Evolutionary conservation across 148 eudicot genomes (phyloP), one percentile per base, ranked within the genome.

Genomic region (Arctostaphylos glauca): DNA sequence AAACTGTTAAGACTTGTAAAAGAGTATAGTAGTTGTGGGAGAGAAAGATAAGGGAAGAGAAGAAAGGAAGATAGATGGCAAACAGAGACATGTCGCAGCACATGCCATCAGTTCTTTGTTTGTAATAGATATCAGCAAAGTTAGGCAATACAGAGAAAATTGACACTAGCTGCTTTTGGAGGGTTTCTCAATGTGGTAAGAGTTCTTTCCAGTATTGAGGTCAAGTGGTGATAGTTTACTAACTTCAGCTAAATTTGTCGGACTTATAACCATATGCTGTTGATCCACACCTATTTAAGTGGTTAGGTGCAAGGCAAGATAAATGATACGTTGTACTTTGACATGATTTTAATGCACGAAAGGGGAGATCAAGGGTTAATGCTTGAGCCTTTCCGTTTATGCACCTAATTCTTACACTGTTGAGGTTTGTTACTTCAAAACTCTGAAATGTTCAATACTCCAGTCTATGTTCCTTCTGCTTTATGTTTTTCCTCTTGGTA

Each of bases 21-120:
- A 18, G 23, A 72, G 50, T 44, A 71, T 18, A 18, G 14, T 21
- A 71, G 47, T 16, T 14, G 18, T 7, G 76, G 14, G 12, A 71
- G 50, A 71, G 23, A 15, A 54, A 44, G 23, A 9, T 8, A 18
- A 72, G 50, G 48, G 23, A 19, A 43, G 50, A 72, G 23, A 72
- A 72, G 25, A 46, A 44, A 72, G 9, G 48, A 15, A 70, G 74
- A 70, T 41, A 59, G 64, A 70, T 15, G 6, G 38, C 47, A 41
- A 43, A 70, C 14, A 70, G 46, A 15, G 74, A 41, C 21, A 73
- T 44, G 50, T 46, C 46, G 25, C 23, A 70, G n/a, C n/a, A 70
- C 44, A 70, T 70, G 74, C 74, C 74, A 41, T 70, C 71, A 23
- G 71, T 66, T 16, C 68, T 23, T 66, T 9, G 43, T 66, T 66